phyloP scores from a whole-genome alignment of 2,329 filamentous ascomycete species.

The Colletotrichum chrysophilum region DNA sequence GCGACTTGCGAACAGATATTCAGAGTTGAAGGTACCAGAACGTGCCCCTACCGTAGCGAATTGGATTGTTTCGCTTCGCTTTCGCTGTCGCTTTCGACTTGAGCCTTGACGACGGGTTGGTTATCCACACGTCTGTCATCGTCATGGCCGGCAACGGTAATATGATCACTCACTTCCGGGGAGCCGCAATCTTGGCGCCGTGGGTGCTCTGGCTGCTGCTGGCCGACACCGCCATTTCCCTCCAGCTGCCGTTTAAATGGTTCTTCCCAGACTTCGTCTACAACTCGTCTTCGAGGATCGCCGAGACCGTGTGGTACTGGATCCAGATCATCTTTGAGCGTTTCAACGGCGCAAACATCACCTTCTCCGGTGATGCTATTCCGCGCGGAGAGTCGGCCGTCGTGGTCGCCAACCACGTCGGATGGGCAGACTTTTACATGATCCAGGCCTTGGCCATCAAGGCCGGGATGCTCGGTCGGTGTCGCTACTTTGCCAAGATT shows the following conservation, averaged over 20 bases:
- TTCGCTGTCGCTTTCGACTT: slow-evolving; percentile 9
- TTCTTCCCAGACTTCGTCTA: slow-evolving; percentile 57
- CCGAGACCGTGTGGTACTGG: slow-evolving; percentile 59
- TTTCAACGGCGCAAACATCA: slow-evolving; percentile 58
- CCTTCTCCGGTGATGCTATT: slow-evolving; percentile 55
- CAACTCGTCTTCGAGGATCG: slow-evolving; percentile 58
- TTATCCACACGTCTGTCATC: background rate
- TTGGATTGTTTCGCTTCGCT: background rate
- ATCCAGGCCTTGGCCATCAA: slow-evolving; percentile 61
- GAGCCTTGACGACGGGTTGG: background rate
- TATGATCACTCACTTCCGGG: slow-evolving; percentile 44
- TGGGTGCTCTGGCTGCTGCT: slow-evolving; percentile 59
- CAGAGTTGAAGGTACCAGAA: background rate
- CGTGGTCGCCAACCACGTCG: slow-evolving; percentile 64
- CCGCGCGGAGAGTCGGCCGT: slow-evolving; percentile 63
- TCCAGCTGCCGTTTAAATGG: slow-evolving; percentile 51
- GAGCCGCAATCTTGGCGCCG: slow-evolving; percentile 47
- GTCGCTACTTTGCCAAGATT: slow-evolving; percentile 67
- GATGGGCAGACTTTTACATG: slow-evolving; percentile 69
- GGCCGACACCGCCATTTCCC: slow-evolving; percentile 55
- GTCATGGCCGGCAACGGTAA: slow-evolving; percentile 21
- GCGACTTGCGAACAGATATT: background rate
- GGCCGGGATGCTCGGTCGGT: slow-evolving; percentile 64
- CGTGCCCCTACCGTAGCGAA: background rate
- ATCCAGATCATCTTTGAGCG: slow-evolving; percentile 62